Conservation (phyloP, 179 eudicot genomes). For the Patellifolia procumbens region DNA sequence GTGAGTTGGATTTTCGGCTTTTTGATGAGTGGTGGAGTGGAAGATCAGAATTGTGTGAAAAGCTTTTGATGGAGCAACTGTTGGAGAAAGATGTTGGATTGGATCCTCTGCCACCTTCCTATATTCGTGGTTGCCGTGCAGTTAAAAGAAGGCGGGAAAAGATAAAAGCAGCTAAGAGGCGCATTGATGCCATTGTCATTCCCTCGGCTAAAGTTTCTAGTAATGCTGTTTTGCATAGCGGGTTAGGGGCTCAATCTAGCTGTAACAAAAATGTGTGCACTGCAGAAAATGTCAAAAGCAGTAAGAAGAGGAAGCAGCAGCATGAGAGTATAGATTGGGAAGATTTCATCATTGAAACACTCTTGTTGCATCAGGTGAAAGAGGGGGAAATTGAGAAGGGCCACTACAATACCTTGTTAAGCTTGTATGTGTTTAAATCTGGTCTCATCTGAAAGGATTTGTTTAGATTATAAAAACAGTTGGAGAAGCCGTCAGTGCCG, state of each 20-base stretch:
- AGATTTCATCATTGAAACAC: too few relatives aligned
- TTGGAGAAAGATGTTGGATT: conserved; percentile 78
- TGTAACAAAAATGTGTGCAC: conserved; percentile 11
- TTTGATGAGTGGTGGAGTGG: conserved; percentile 84
- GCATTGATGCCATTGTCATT: conserved; percentile 49
- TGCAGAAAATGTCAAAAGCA: conserved; percentile 8
- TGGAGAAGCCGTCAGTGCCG: too few relatives aligned
- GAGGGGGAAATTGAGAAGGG: too few relatives aligned
- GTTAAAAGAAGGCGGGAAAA: conserved; percentile 56
- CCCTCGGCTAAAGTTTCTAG: conserved; percentile 27
- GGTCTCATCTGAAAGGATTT: conserved; percentile 17
- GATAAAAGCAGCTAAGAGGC: conserved; percentile 69
- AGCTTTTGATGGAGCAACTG: conserved; percentile 55
- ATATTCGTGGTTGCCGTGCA: conserved; percentile 47
- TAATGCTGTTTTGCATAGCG: too few relatives aligned
- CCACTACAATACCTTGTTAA: conserved; percentile 68
- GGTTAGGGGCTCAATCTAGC: conserved; percentile 9
- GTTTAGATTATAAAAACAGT: too few relatives aligned
- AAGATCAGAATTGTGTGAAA: conserved; percentile 69
- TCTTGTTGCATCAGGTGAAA: too few relatives aligned
- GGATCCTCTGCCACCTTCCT: conserved; percentile 69
- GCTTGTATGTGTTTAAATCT: conserved; percentile 65
- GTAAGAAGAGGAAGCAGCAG: conserved; percentile 38
- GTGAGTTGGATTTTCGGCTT: conserved; percentile 22
- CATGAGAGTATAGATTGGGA: too few relatives aligned